Base-by-base conservation (phyloP, 108 stramenopile species). In the Schizochytrium sp. region DNA sequence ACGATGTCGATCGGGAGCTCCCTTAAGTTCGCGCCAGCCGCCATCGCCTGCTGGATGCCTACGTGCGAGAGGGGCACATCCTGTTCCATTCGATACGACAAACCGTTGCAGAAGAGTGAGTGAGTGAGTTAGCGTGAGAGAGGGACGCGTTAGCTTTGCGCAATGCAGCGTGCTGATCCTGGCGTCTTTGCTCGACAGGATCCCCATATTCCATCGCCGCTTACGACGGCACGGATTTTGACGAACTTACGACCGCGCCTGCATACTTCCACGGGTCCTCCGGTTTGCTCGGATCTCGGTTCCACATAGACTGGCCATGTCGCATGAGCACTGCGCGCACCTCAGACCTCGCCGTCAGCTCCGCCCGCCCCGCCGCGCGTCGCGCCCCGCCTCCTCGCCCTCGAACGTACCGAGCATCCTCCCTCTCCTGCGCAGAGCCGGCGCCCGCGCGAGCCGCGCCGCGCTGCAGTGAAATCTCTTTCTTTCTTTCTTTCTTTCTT, bases 301-400 rank as follows among this genome's bases (percentile, higher is more conserved):
- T 83, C 76, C 76, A 83, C 76, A 83, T 83, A 18, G 76, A 83
- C 76, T 83, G 76, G 51, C 76, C 76, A 34, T 83, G 76, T 1
- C 76, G 76, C 76, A 83, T 83, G 51, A 83, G 76, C 8, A 83
- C 76, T 83, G 76, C 55, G 55, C 34, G 34, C 34, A 34, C 34
- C 34, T 34, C 34, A 2, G 2, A 34, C 34, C 34, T 34, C 34
- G 34, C 34, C 34, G 34, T 34, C 34, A 34, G 34, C 34, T 34
- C 34, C 34, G 34, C 34, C 34, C 34, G 34, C 34, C 34, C 34
- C 34, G 34, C 34, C 34, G 34, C 34, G 34, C 34, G 34, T 34
- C 34, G 34, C 34, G 34, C 34, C 34, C 34, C 34, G 34, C 34
- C 34, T 34, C 2, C 34, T 34, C 34, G 34, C 34, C 34, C 34